Evolutionary conservation across 345 rosid genomes (phyloP).

Genomic region (Melaleuca alternifolia): DNA sequence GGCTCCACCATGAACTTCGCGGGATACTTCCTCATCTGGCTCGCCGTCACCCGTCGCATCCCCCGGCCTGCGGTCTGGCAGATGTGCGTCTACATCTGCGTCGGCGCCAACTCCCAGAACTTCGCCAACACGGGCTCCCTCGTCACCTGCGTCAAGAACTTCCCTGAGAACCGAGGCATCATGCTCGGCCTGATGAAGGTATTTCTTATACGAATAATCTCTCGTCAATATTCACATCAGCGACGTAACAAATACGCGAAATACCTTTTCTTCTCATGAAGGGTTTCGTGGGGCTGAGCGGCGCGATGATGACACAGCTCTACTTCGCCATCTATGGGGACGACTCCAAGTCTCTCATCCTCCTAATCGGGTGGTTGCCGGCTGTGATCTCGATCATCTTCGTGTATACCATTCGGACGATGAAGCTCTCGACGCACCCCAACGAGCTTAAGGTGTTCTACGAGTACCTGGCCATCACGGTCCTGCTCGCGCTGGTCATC

Average conservation of each 20-base stretch:
- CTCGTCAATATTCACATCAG: not conserved
- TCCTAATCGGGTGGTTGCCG: conserved; percentile 15
- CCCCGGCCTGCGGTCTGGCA: conserved; percentile 2
- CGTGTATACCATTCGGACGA: conserved; percentile 1
- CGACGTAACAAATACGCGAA: not conserved
- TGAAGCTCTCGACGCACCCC: not conserved
- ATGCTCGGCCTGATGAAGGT: conserved; percentile 5
- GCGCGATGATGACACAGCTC: conserved; percentile 8
- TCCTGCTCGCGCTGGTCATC: conserved; percentile 1
- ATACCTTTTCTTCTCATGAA: not conserved
- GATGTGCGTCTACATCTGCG: conserved; percentile 7
- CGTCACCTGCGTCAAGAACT: conserved; percentile 8
- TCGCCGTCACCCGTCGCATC: conserved; percentile 2
- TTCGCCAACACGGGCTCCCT: conserved; percentile 10
- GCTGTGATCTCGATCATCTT: conserved; percentile 2
- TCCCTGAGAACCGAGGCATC: conserved; percentile 8
- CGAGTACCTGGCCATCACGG: not conserved
- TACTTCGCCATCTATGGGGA: conserved; percentile 5
- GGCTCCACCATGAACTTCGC: conserved; percentile 9
- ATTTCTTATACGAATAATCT: not conserved
- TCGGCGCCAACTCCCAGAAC: conserved; percentile 7
- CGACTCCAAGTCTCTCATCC: conserved; percentile 5
- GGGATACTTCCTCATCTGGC: conserved; percentile 15
- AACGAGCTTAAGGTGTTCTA: conserved; percentile 10
- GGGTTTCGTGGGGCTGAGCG: conserved; percentile 11